A percentile compares a stretch with the other conserved stretches of the same genome.
phyloP scores from a whole-genome alignment of 352 stramenopile genomes.

The Peronospora farinosa region DNA sequence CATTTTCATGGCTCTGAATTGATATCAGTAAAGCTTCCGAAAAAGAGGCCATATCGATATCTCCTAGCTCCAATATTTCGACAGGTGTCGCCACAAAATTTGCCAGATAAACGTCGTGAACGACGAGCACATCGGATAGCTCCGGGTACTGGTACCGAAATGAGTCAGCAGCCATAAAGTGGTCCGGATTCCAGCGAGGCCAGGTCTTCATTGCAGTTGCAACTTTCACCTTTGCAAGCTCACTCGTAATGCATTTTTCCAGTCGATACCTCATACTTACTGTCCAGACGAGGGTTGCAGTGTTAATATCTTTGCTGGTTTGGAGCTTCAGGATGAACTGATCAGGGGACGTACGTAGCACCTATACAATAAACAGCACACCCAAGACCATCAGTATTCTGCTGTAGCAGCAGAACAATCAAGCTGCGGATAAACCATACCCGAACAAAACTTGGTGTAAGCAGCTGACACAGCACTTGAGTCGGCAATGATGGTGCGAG shows the following conservation, averaged over 20 bases:
- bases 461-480: constrained; percentile 67
- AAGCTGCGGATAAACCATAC: constrained; percentile 26
- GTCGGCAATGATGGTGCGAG: constrained; percentile 16
- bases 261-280: constrained; percentile 58
- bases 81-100: constrained; percentile 55
- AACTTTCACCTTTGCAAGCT: constrained; percentile 61
- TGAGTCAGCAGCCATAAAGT: constrained; percentile 81
- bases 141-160: constrained; percentile 83
- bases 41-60: constrained; percentile 72
- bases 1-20: constrained; percentile 79
- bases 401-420: neutral
- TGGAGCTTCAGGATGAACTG: constrained; percentile 60
- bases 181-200: constrained; percentile 75
- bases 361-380: constrained; percentile 21
- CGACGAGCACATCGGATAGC: constrained; percentile 61
- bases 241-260: constrained; percentile 40
- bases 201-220: constrained; percentile 44
- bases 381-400: constrained; percentile 1
- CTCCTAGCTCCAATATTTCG: constrained; percentile 48
- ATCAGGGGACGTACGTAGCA: constrained; percentile 51
- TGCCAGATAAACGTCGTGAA: constrained; percentile 78
- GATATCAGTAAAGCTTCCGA: constrained; percentile 73
- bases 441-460: constrained; percentile 73
- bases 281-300: constrained; percentile 70
- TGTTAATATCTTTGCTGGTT: constrained; percentile 53